These are phyloP conservation scores for Skeletonema tropicum DNA, from an alignment of 108 stramenopile species.

Conservation along the genomic window DNA sequence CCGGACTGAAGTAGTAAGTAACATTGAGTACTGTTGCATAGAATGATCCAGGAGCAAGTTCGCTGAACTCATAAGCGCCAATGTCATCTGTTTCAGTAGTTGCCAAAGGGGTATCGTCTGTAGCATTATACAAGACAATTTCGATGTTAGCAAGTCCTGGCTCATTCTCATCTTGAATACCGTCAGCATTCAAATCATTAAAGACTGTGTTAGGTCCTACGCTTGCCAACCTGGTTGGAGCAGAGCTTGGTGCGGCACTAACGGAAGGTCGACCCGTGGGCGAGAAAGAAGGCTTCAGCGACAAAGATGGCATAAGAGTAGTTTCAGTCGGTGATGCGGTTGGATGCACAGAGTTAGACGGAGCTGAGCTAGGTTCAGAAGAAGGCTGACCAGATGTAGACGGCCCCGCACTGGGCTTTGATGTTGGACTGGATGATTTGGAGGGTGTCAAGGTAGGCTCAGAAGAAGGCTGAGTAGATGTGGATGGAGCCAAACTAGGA, in stretches of 20 bases:
- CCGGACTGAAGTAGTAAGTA: slow-evolving; percentile 25
- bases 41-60: slow-evolving; percentile 17
- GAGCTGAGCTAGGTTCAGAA: too few relatives aligned
- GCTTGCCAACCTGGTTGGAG: slow-evolving; percentile 8
- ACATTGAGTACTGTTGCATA: slow-evolving; percentile 11
- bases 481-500: not conserved
- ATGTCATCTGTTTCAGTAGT: slow-evolving; percentile 9
- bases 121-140: slow-evolving; percentile 14
- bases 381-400: not conserved
- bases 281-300: slow-evolving; percentile 22
- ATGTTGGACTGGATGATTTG: not conserved
- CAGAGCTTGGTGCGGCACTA: not conserved
- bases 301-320: not conserved
- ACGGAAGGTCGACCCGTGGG: slow-evolving; percentile 20
- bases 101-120: slow-evolving; percentile 4
- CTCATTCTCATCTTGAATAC: slow-evolving; percentile 20
- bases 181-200: slow-evolving; percentile 25
- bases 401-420: not conserved
- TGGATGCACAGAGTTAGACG: not conserved
- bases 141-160: slow-evolving; percentile 1
- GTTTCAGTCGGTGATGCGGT: not conserved
- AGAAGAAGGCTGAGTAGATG: not conserved
- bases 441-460: not conserved
- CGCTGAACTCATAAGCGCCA: slow-evolving; percentile 20
- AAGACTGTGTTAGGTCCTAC: slow-evolving; percentile 27